Base-by-base conservation (phyloP, 352 stramenopile species). In the Phytophthora kernoviae region DNA sequence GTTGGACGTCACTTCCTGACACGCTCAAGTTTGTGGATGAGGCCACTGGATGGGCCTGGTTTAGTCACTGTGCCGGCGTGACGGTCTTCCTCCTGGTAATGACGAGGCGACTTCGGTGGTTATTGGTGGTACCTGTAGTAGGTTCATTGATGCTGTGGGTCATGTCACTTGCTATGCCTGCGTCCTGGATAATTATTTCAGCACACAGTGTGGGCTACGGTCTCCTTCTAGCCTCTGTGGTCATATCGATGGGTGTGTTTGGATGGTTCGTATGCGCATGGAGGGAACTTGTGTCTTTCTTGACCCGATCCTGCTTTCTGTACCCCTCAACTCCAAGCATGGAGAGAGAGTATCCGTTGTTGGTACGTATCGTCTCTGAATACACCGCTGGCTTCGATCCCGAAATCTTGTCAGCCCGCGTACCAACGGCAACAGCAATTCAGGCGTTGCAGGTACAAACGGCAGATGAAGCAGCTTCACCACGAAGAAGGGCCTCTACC, bases 21-120 rank as follows among this genome's bases (percentile, higher is more conserved):
- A 76, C 70, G 49, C 60, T 94, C 45, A 94, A 94, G 47, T 92
- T 94, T 60, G 85, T 94, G 15, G 85, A 94, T 52, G 75, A 92
- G 70, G 81, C 84, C 15, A 94, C 85, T 8, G 85, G 85, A 14
- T 94, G 85, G 85, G 85, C 82, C 15, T 94, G 85, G 85, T 94
- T 94, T 57, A 94, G 85, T 42, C 85, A 94, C 43, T 90, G 79
- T 48, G 85, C 85, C 2, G 85, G 85, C 24, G 67, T 92, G 39
- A 91, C 85, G 0, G 76, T 91, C 17, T 94, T 94, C 57, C 57
- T 94, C 37, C 50, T 94, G 11, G 70, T 92, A 5, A 87, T 87
- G 71, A 94, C 85, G 6, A 73, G 83, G 10, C 72, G 84, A 14
- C 67, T 94, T 22, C 68, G 76, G 44, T 91, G 77, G 82, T 49